Base-by-base conservation (phyloP, 768 basidiomycete species). In the Boletus sp. region DNA sequence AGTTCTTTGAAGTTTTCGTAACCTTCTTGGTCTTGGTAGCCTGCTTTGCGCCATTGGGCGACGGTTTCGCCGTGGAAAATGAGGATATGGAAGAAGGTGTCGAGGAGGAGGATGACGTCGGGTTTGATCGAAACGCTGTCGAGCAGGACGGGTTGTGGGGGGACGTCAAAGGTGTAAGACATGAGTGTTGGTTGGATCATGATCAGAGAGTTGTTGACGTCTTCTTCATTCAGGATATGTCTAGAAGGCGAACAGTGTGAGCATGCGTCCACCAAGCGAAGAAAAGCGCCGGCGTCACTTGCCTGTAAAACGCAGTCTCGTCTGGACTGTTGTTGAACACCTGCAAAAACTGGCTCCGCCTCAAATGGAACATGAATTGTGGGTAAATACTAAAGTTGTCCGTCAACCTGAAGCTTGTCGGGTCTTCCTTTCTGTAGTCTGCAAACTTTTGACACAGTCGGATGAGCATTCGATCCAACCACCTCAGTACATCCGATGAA, bases 161-260 rank as follows among this genome's bases (percentile, higher is more conserved):
- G 82, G 3, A 86, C 83, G 69, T 99, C 97, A 70, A 98, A 90
- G 8, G 90, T 89, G 74, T 98, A 99, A 3, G 94, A 95, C 95
- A 98, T 98, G 50, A 99, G 83, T 8, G 97, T 99, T 4, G 97
- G 97, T 73, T 99, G 97, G 50, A 99, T 99, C 97, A 98, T 98
- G 74, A 98, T 97, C 56, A 99, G 77, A 14, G 96, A 98, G 74
- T 98, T 98, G 80, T 98, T 98, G 67, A 98, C 96, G 68, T 99
- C 97, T 74, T 95, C 94, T 69, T 95, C 90, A 72, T 98, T 94
- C 42, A 98, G 77, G 39, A 97, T 84, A 73, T 98, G 97, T 62
- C 95, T 96, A 52, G 7, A 56, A 46, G 35, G 30, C 20, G 33
- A 52, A 24, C 41, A n/a, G 44, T 20, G 20, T 65, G 32, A 61